Percentiles rank a stretch among this genome's conserved stretches.
Conservation (phyloP, 1,139 yeast genomes). For the Candida mesenterica region DNA sequence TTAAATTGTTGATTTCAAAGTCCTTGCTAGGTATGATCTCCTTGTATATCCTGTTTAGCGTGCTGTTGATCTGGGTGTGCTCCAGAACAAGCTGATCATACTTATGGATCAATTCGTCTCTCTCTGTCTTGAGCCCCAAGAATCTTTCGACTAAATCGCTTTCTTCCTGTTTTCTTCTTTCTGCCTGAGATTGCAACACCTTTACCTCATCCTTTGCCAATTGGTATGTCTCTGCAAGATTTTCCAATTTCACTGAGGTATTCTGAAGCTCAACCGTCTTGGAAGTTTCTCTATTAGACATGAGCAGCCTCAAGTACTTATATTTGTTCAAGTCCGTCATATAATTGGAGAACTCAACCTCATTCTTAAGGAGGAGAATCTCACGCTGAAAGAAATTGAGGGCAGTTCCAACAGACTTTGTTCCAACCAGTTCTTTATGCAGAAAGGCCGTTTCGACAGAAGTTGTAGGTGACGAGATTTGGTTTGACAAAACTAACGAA, state of each 20-base stretch:
- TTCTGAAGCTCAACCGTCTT: not conserved
- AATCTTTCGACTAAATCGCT: constrained; percentile 1
- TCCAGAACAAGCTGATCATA: constrained; percentile 4
- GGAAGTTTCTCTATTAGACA: not conserved
- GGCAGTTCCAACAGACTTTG: constrained; percentile 20
- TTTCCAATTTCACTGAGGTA: constrained; percentile 3
- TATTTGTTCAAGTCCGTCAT: constrained; percentile 51
- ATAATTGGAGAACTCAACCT: constrained; percentile 60
- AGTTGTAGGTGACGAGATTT: constrained; percentile 25
- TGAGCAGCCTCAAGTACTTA: constrained; percentile 29
- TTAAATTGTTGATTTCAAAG: constrained; percentile 22
- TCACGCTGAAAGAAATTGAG: constrained; percentile 56
- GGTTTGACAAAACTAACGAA: constrained; percentile 15
- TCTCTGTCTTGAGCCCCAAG: constrained; percentile 5
- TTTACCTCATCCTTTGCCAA: constrained; percentile 1
- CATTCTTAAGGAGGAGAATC: constrained; percentile 56
- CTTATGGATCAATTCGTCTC: not conserved
- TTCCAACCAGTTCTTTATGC: constrained; percentile 13
- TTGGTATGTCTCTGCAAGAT: constrained; percentile 3
- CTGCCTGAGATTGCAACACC: constrained; percentile 1
- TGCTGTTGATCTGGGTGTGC: not conserved
- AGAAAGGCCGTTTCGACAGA: constrained; percentile 19
- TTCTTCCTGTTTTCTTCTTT: not conserved
- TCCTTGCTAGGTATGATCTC: constrained; percentile 25
- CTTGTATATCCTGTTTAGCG: constrained; percentile 24